Percentiles rank a stretch among this genome's conserved stretches.
These are phyloP conservation scores for Apiospora saccharicola DNA, from an alignment of 2,329 filamentous ascomycete species.

Conservation along the genomic window DNA sequence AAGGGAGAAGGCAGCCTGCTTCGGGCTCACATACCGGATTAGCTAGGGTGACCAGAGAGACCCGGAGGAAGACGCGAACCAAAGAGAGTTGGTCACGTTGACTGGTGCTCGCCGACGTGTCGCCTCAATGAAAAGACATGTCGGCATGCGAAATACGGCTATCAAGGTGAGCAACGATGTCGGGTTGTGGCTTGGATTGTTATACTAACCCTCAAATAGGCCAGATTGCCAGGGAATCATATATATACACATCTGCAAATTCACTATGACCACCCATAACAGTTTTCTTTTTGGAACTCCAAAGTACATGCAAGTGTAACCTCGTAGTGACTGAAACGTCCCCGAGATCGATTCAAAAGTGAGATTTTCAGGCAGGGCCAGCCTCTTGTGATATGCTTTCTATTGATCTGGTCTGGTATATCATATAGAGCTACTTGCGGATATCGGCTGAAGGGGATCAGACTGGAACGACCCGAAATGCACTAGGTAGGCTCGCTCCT, in stretches of 20 bases:
- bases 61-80: background rate
- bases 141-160: slow-evolving; percentile 36
- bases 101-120: slow-evolving; percentile 17
- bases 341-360: background rate
- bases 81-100: background rate
- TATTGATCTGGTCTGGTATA: background rate
- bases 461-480: too few relatives aligned
- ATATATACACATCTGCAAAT: background rate
- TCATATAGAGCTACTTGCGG: background rate
- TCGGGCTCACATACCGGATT: background rate
- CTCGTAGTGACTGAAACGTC: background rate
- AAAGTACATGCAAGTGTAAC: background rate
- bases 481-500: too few relatives aligned
- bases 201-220: background rate
- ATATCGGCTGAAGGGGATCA: too few relatives aligned
- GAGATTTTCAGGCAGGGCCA: background rate
- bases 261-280: background rate
- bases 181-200: background rate
- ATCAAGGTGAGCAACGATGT: slow-evolving; percentile 29
- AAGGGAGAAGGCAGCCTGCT: background rate
- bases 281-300: background rate
- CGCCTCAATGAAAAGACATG: slow-evolving; percentile 35
- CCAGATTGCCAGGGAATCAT: background rate
- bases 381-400: background rate
- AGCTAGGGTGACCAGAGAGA: background rate